Percentiles rank a stretch among this genome's conserved stretches.
Evolutionary conservation across 2,329 filamentous ascomycete species (phyloP).

Genomic region (Endocalyx cinctus): DNA sequence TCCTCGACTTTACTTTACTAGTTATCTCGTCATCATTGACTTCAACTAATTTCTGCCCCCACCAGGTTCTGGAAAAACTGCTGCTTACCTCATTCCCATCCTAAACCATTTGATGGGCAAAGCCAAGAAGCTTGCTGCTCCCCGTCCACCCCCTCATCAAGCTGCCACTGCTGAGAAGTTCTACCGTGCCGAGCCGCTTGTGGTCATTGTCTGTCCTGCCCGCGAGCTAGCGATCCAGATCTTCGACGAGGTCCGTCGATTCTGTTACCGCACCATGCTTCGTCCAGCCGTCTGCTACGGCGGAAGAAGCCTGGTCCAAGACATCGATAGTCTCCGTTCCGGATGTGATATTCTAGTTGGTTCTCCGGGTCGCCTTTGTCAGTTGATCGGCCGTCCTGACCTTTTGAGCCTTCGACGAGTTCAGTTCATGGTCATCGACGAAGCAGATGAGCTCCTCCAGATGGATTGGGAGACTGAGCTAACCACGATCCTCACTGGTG

Average conservation of each 20-base stretch:
- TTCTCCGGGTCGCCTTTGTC: slow-evolving; percentile 78
- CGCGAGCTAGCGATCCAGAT: slow-evolving; percentile 92
- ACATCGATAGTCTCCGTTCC: slow-evolving; percentile 68
- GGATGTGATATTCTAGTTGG: slow-evolving; percentile 89
- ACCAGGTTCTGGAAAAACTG: slow-evolving; percentile 96
- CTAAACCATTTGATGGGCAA: slow-evolving; percentile 93
- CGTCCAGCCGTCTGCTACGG: slow-evolving; percentile 89
- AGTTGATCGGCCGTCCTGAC: slow-evolving; percentile 72
- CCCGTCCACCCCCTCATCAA: slow-evolving; percentile 61
- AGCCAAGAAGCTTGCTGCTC: slow-evolving; percentile 78
- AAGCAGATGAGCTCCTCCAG: slow-evolving; percentile 89
- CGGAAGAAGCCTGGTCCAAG: slow-evolving; percentile 66
- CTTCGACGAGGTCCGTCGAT: slow-evolving; percentile 86
- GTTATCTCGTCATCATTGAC: neutral
- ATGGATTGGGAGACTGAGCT: slow-evolving; percentile 75
- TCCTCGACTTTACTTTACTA: neutral
- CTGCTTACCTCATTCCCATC: slow-evolving; percentile 84
- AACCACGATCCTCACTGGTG: slow-evolving; percentile 70
- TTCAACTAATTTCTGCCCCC: too few relatives aligned
- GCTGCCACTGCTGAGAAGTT: slow-evolving; percentile 38
- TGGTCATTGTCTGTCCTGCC: slow-evolving; percentile 79
- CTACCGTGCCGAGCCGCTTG: slow-evolving; percentile 78
- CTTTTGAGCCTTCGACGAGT: slow-evolving; percentile 70
- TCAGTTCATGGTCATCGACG: slow-evolving; percentile 80
- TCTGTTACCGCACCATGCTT: slow-evolving; percentile 93